These are phyloP conservation scores for Wickerhamiella hasegawae DNA, from an alignment of 805 yeast species.

Conservation along the genomic window DNA sequence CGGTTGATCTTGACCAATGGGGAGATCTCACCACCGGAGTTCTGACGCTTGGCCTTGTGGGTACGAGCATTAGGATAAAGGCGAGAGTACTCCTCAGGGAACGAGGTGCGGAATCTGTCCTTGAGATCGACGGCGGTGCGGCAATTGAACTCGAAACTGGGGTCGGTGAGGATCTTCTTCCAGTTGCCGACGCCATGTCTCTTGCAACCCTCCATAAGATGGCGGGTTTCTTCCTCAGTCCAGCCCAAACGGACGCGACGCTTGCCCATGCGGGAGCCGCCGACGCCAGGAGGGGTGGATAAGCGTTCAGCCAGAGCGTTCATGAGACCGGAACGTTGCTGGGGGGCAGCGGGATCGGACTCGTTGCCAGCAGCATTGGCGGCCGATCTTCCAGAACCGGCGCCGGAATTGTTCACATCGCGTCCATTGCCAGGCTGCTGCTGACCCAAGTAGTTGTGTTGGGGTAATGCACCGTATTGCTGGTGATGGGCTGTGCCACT, in stretches of 20 bases:
- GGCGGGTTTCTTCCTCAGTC: slow-evolving; percentile 28
- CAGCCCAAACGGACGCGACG: slow-evolving; percentile 25
- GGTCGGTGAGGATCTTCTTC: slow-evolving; percentile 30
- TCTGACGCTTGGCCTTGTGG: slow-evolving; percentile 22
- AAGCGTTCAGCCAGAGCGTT: not conserved
- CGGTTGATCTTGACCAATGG: slow-evolving; percentile 27
- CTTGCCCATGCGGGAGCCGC: slow-evolving; percentile 16
- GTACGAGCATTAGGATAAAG: slow-evolving; percentile 31
- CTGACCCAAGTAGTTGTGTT: slow-evolving; percentile 12
- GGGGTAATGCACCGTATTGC: too few relatives aligned
- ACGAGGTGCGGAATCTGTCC: slow-evolving; percentile 29
- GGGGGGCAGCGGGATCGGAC: not conserved
- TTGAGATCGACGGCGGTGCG: slow-evolving; percentile 31
- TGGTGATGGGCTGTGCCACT: not conserved
- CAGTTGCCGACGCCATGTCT: slow-evolving; percentile 30
- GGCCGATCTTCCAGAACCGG: not conserved
- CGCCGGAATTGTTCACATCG: not conserved
- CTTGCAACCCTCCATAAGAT: slow-evolving; percentile 28
- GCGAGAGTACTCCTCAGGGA: slow-evolving; percentile 30
- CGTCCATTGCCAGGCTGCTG: not conserved
- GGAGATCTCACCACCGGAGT: slow-evolving; percentile 9
- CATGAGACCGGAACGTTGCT: not conserved
- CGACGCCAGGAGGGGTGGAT: not conserved
- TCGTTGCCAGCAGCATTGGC: not conserved
- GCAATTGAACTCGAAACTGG: slow-evolving; percentile 25